Evolutionary conservation across 2,329 filamentous ascomycete species (phyloP).

Genomic region (Penicillium aurantiogriseum): DNA sequence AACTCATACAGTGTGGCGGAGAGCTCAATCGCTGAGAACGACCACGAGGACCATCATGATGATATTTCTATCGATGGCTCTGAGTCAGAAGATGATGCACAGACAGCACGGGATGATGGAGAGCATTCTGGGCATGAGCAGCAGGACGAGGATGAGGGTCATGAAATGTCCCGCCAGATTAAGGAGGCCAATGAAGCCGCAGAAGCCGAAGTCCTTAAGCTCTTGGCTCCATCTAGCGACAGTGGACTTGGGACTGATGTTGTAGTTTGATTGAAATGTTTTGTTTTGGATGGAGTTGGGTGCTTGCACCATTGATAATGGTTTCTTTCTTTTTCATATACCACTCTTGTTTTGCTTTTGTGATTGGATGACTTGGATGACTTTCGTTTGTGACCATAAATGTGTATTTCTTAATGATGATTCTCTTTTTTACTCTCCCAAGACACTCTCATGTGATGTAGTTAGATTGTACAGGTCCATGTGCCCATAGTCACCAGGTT

Average conservation of each 20-base stretch:
- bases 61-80: constrained; percentile 20
- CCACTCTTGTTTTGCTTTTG: constrained; percentile 20
- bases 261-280: constrained; percentile 6
- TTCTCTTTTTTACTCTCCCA: constrained; percentile 2
- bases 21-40: constrained; percentile 17
- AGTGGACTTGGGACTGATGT: constrained; percentile 32
- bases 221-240: constrained; percentile 32
- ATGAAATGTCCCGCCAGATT: constrained; percentile 15
- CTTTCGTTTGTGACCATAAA: constrained; percentile 9
- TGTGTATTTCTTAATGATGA: constrained; percentile 10
- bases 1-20: constrained; percentile 31
- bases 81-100: constrained; percentile 21
- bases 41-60: constrained; percentile 18
- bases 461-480: constrained; percentile 11
- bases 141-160: constrained; percentile 15
- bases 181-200: constrained; percentile 16
- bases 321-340: constrained; percentile 25
- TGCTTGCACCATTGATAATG: constrained; percentile 1
- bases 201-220: constrained; percentile 26
- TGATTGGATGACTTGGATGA: constrained; percentile 1
- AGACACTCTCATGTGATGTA: constrained; percentile 16
- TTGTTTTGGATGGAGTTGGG: constrained; percentile 6
- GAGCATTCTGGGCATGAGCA: constrained; percentile 10
- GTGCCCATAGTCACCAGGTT: constrained; percentile 1
- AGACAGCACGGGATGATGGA: constrained; percentile 20